A percentile compares a stretch with the other conserved stretches of the same genome.
Conservation (phyloP, 1,284 basidiomycete genomes). For the Wallemia hederae region DNA sequence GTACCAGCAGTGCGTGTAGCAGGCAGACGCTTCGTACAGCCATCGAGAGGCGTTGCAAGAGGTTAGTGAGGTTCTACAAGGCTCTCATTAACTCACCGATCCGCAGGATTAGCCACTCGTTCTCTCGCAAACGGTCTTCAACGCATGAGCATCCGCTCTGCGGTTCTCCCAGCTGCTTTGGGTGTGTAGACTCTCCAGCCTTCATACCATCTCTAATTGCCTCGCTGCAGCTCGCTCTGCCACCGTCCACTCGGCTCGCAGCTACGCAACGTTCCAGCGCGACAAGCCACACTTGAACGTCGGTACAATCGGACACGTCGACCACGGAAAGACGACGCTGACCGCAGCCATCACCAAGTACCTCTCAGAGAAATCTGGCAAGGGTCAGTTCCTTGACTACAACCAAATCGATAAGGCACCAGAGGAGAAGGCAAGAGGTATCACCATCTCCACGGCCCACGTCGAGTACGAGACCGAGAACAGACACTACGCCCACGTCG, state of each 20-base stretch:
- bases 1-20: not conserved
- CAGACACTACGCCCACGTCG: slow-evolving; percentile 96
- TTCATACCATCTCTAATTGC: not conserved
- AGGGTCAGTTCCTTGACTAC: slow-evolving; percentile 89
- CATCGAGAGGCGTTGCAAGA: not conserved
- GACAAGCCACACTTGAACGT: slow-evolving; percentile 1
- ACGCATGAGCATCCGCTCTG: not conserved
- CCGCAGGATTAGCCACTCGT: not conserved
- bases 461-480: slow-evolving; percentile 86
- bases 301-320: slow-evolving; percentile 6
- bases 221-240: not conserved
- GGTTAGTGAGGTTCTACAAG: not conserved
- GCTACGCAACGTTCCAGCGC: not conserved
- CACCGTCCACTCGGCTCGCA: not conserved
- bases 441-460: slow-evolving; percentile 67
- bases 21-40: not conserved
- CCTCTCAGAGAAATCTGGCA: slow-evolving; percentile 41
- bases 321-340: slow-evolving; percentile 47
- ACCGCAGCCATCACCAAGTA: slow-evolving; percentile 98
- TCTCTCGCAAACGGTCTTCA: not conserved
- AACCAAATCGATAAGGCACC: slow-evolving; percentile 98
- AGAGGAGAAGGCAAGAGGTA: slow-evolving; percentile 97
- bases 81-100: not conserved
- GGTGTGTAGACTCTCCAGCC: not conserved
- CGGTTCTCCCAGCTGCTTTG: not conserved